phyloP scores from a whole-genome alignment of 2,329 filamentous ascomycete species.

The Epichloe glyceriae region DNA sequence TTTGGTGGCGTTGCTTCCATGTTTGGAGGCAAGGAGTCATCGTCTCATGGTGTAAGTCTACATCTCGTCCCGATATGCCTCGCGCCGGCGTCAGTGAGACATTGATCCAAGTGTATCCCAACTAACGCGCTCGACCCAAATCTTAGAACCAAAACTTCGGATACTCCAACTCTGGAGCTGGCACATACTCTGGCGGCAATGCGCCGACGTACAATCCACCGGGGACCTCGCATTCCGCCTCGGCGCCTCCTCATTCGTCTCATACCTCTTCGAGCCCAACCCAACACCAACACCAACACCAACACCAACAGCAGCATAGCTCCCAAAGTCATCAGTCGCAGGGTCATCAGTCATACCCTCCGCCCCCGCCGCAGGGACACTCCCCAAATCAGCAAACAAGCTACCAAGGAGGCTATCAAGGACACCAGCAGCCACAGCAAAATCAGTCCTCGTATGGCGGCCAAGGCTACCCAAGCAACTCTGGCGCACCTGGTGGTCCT shows the following conservation, averaged over 20 bases:
- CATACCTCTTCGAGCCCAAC: constrained; percentile 14
- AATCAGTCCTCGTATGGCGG: constrained; percentile 11
- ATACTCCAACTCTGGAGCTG: constrained; percentile 43
- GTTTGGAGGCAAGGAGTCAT: constrained; percentile 31
- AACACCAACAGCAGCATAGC: constrained; percentile 16
- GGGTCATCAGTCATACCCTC: constrained; percentile 11
- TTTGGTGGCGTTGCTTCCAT: constrained; percentile 44
- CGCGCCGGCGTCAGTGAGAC: neutral
- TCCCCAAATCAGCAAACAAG: constrained; percentile 10
- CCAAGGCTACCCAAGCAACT: constrained; percentile 10
- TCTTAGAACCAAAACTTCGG: constrained; percentile 44
- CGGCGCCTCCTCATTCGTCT: constrained; percentile 12
- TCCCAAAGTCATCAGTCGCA: constrained; percentile 11
- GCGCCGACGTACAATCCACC: constrained; percentile 37
- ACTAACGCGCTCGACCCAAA: constrained; percentile 5
- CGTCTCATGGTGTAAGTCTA: constrained; percentile 11
- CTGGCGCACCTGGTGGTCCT: constrained; percentile 9
- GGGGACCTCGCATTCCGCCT: constrained; percentile 15
- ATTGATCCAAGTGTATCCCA: neutral
- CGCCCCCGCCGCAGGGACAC: constrained; percentile 9
- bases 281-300: constrained; percentile 12
- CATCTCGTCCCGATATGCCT: neutral
- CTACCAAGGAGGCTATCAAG: constrained; percentile 4
- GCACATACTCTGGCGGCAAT: constrained; percentile 47
- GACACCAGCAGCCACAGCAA: constrained; percentile 7